A percentile compares a stretch with the other conserved stretches of the same genome.
Evolutionary conservation across 345 rosid genomes (phyloP).

Genomic region (Moricandia moricandioides): DNA sequence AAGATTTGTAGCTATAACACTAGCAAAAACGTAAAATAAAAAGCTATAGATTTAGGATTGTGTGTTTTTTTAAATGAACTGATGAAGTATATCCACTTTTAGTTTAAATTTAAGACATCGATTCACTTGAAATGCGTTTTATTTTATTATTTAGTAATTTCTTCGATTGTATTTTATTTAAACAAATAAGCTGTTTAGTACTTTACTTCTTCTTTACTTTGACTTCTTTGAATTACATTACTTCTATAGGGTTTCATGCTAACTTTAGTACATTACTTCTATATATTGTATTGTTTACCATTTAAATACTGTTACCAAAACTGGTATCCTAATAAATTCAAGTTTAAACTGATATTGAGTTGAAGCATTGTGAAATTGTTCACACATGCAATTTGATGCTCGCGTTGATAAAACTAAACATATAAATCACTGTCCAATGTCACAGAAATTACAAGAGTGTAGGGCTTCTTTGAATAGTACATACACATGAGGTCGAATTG

Average conservation of each 20-base stretch:
- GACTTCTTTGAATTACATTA: background rate
- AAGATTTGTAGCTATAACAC: too few relatives aligned
- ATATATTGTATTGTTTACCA: background rate
- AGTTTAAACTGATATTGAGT: background rate
- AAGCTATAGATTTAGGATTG: too few relatives aligned
- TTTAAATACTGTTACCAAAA: background rate
- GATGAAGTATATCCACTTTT: too few relatives aligned
- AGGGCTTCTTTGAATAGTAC: slow-evolving; percentile 6
- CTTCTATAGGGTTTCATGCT: background rate
- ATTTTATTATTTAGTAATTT: too few relatives aligned
- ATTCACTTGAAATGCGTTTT: too few relatives aligned
- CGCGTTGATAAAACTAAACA: too few relatives aligned
- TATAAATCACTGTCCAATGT: too few relatives aligned
- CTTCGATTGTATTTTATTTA: too few relatives aligned
- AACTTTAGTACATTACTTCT: background rate
- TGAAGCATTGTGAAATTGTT: background rate
- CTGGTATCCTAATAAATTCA: background rate
- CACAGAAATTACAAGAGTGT: background rate
- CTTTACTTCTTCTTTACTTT: background rate
- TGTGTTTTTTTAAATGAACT: too few relatives aligned
- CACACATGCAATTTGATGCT: too few relatives aligned
- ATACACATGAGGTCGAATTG: slow-evolving; percentile 7
- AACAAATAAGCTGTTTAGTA: background rate
- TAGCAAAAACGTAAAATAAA: too few relatives aligned
- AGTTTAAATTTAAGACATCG: too few relatives aligned